Evolutionary conservation across 352 stramenopile species (phyloP), one percentile per base, ranked within the genome.

Genomic region (Globisporangium nagaii): DNA sequence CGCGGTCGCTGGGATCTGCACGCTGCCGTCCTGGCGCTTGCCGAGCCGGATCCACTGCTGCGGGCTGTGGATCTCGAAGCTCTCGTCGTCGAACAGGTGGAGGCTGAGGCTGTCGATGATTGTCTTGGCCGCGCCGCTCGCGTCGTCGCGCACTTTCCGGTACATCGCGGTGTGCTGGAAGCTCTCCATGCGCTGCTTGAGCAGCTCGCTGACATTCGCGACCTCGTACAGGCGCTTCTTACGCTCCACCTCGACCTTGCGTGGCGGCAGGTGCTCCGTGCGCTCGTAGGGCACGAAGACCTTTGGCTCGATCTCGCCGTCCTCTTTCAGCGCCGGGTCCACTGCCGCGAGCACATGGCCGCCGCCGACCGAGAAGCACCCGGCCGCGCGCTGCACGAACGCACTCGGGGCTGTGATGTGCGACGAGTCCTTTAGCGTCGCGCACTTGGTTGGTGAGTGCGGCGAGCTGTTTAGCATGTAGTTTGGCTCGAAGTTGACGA

Each of bases 11-110:
- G 84, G 78, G 35, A 94, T 91, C 15, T 73, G 63, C 4, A 89
- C 74, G 0, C 63, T 75, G 19, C 68, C 70, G 30, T 91, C 70
- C 0, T 53, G 59, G 15, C 73, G 70, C 13, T 60, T 66, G 2
- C 76, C 83, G 28, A 88, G 66, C 3, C 27, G 49, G 24, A 93
- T 79, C 84, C 84, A 95, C 20, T 88, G 72, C 4, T 69, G 50
- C 1, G 77, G 68, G 19, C 65, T 68, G 37, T 87, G 79, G 10
- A 84, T 73, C 55, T 95, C 84, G 55, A 76, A 95, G 50, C 73
- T 91, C 24, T 85, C 78, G 30, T 95, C 84, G 56, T 95, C 84
- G 27, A 95, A 95, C 22, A 78, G 42, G 35, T 88, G 66, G 4
- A 95, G 60, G 24, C 65, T 77, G 35, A 95, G 56, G 2, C 50